These are phyloP conservation scores for Brassica cretica DNA, from an alignment of 345 rosid genomes.

Conservation along the genomic window DNA sequence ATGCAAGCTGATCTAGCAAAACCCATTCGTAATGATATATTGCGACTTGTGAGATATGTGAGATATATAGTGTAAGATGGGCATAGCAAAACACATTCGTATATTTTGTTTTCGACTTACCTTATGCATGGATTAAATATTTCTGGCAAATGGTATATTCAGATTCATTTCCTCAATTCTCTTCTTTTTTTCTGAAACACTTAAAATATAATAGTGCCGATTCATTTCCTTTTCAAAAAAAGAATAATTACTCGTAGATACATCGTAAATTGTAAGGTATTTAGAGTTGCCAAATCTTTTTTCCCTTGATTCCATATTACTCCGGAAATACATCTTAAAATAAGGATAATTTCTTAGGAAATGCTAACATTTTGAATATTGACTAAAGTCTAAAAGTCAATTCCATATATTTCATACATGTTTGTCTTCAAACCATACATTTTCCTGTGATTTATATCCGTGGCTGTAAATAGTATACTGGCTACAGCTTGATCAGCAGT, in stretches of 20 bases:
- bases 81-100: neutral
- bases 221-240: neutral
- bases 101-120: neutral
- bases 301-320: neutral
- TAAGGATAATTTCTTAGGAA: neutral
- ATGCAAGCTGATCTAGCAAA: conserved; percentile 33
- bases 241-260: neutral
- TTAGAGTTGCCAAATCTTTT: neutral
- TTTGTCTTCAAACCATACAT: neutral
- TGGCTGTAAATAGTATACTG: neutral
- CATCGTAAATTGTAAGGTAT: neutral
- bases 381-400: neutral
- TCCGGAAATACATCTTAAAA: neutral
- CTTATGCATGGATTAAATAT: conserved; percentile 1
- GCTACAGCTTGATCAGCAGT: neutral
- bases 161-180: neutral
- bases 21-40: conserved; percentile 38
- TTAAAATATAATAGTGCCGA: too few relatives aligned
- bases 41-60: neutral
- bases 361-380: neutral
- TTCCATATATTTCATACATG: neutral
- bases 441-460: neutral
- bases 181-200: too few relatives aligned
- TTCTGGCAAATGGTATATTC: neutral
- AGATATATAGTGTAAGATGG: neutral